phyloP scores from a whole-genome alignment of 75 land plant species.

The Sequoia sempervirens region DNA sequence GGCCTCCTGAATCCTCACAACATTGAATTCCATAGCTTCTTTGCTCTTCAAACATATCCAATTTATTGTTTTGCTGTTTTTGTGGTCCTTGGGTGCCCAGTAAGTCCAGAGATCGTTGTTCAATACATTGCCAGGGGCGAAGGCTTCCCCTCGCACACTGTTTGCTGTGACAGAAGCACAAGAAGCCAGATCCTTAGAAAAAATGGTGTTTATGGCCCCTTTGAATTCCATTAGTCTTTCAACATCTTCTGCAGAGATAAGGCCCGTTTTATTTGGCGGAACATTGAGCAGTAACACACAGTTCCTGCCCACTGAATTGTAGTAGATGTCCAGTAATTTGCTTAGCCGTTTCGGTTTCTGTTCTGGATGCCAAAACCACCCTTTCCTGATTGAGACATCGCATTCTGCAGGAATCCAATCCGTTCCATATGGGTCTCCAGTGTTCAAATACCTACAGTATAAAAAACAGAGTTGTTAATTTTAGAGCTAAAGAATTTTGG shows the following conservation, averaged over 20 bases:
- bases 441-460: conserved; percentile 59
- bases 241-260: conserved; percentile 56
- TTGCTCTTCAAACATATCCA: conserved; percentile 45
- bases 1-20: conserved; percentile 79
- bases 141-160: conserved; percentile 54
- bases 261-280: conserved; percentile 83
- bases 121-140: conserved; percentile 53
- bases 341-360: conserved; percentile 58
- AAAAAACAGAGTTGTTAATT: neutral
- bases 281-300: conserved; percentile 86
- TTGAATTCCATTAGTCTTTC: conserved; percentile 43
- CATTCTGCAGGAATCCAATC: conserved; percentile 97
- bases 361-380: conserved; percentile 94
- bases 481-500: neutral
- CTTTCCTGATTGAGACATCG: conserved; percentile 81
- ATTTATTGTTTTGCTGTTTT: conserved; percentile 5
- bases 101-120: conserved; percentile 54
- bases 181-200: conserved; percentile 49
- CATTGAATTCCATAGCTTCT: conserved; percentile 51
- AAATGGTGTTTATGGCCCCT: conserved; percentile 52
- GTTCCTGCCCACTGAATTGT: conserved; percentile 84
- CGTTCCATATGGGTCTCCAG: conserved; percentile 66
- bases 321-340: conserved; percentile 69
- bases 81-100: conserved; percentile 67
- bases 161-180: conserved; percentile 44